These are phyloP conservation scores for Leccinellum rugosiceps DNA, from an alignment of 768 basidiomycete genomes.

Conservation along the genomic window DNA sequence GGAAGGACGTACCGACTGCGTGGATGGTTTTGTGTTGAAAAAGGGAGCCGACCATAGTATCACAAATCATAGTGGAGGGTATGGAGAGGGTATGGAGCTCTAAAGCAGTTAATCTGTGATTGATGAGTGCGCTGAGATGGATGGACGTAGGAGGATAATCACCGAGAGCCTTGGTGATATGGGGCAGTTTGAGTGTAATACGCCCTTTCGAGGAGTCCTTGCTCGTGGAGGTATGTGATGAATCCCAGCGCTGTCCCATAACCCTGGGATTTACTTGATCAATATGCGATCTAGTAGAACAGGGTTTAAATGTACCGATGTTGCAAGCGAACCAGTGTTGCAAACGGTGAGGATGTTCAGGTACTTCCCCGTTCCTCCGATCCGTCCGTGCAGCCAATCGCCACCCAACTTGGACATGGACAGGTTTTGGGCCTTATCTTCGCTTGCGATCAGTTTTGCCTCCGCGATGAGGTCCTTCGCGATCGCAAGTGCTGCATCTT, in stretches of 20 bases:
- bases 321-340: slow-evolving; percentile 96
- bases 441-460: slow-evolving; percentile 71
- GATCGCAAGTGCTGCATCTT: slow-evolving; percentile 42
- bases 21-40: slow-evolving; percentile 86
- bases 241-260: slow-evolving; percentile 94
- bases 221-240: slow-evolving; percentile 86
- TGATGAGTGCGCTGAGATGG: background rate
- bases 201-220: slow-evolving; percentile 70
- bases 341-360: slow-evolving; percentile 91
- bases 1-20: slow-evolving; percentile 55
- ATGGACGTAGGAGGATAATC: slow-evolving; percentile 3
- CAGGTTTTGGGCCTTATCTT: slow-evolving; percentile 86
- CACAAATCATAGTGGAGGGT: slow-evolving; percentile 92
- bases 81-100: slow-evolving; percentile 84
- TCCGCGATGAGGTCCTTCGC: slow-evolving; percentile 66
- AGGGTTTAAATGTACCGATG: slow-evolving; percentile 53
- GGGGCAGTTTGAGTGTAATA: slow-evolving; percentile 94
- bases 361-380: slow-evolving; percentile 37
- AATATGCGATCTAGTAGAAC: slow-evolving; percentile 2
- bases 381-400: slow-evolving; percentile 67
- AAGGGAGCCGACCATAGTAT: slow-evolving; percentile 95
- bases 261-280: slow-evolving; percentile 49
- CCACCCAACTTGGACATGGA: slow-evolving; percentile 83
- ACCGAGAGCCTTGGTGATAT: slow-evolving; percentile 91
- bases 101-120: slow-evolving; percentile 74